Evolutionary conservation across 768 basidiomycete genomes (phyloP).

Genomic region (Amanita brunnescens): DNA sequence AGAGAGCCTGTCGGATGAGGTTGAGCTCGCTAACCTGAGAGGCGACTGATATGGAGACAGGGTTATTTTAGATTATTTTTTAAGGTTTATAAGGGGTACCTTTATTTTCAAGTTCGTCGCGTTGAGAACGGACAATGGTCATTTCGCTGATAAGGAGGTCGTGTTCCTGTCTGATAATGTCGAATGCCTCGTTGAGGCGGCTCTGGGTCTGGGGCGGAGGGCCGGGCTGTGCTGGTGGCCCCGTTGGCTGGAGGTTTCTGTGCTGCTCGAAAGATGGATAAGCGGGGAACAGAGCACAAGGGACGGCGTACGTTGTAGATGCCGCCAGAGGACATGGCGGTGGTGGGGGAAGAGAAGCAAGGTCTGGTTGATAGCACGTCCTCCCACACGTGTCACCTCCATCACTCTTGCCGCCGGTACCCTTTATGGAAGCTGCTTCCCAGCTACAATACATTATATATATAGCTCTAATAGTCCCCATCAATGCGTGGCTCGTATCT

Average conservation of each 20-base stretch:
- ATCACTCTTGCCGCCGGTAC: background rate
- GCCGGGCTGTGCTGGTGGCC: slow-evolving; percentile 32
- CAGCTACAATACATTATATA: no score
- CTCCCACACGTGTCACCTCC: background rate
- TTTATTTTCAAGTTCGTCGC: slow-evolving; percentile 87
- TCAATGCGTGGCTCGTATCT: no score
- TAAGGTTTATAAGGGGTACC: slow-evolving; percentile 34
- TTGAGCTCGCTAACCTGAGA: slow-evolving; percentile 86
- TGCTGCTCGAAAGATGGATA: slow-evolving; percentile 28
- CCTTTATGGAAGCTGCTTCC: slow-evolving; percentile 18
- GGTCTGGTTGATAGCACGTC: background rate
- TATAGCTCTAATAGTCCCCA: no score
- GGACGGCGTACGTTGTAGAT: slow-evolving; percentile 28
- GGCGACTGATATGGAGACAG: slow-evolving; percentile 39
- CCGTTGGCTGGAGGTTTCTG: slow-evolving; percentile 45
- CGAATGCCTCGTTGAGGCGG: slow-evolving; percentile 74
- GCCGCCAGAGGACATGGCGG: slow-evolving; percentile 21
- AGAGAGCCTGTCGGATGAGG: slow-evolving; percentile 81
- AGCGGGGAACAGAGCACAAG: slow-evolving; percentile 6
- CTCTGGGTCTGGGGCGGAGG: slow-evolving; percentile 15
- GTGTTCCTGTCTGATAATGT: slow-evolving; percentile 77
- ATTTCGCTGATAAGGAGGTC: slow-evolving; percentile 67
- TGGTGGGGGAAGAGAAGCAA: background rate
- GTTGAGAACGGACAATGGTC: slow-evolving; percentile 56
- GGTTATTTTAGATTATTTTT: background rate